phyloP scores from a whole-genome alignment of 257 asterid genomes.

The Salvia splendens region DNA sequence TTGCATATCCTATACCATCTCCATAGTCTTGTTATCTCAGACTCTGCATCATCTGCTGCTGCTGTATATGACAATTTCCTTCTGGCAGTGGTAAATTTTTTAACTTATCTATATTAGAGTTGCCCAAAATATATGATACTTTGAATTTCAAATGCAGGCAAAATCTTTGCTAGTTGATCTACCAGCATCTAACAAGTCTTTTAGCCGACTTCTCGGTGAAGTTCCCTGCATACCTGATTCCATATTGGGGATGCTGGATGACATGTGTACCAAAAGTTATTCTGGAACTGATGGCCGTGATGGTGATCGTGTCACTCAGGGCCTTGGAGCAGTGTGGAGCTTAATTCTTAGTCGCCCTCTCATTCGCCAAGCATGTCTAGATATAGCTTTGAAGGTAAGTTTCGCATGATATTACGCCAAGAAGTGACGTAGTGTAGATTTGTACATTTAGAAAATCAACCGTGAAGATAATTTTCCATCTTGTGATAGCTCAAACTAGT shows the following conservation, averaged over 20 bases:
- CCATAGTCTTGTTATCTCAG: conserved; percentile 64
- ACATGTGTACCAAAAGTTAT: conserved; percentile 64
- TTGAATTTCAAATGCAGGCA: conserved; percentile 57
- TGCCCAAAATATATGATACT: conserved; percentile 30
- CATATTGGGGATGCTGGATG: conserved; percentile 67
- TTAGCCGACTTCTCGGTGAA: conserved; percentile 93
- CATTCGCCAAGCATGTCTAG: conserved; percentile 84
- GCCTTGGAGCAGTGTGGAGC: conserved; percentile 95
- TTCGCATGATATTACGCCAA: conserved; percentile 24
- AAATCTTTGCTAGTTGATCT: conserved; percentile 67
- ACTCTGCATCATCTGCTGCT: conserved; percentile 62
- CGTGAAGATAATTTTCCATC: conserved; percentile 14
- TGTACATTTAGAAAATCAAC: conserved; percentile 13
- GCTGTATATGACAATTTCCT: conserved; percentile 75
- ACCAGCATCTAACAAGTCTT: conserved; percentile 93
- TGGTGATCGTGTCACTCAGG: conserved; percentile 96
- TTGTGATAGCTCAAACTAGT: conserved; percentile 12
- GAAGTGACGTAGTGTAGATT: conserved; percentile 8
- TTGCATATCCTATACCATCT: conserved; percentile 88
- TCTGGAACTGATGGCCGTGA: conserved; percentile 62
- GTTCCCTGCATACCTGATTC: conserved; percentile 88
- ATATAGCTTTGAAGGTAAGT: conserved; percentile 87
- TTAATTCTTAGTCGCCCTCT: conserved; percentile 81
- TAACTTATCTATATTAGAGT: conserved; percentile 17
- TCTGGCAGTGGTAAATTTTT: conserved; percentile 71